Evolutionary conservation across 2,329 filamentous ascomycete genomes (phyloP).

Genomic region (Neoarthrinium moseri): DNA sequence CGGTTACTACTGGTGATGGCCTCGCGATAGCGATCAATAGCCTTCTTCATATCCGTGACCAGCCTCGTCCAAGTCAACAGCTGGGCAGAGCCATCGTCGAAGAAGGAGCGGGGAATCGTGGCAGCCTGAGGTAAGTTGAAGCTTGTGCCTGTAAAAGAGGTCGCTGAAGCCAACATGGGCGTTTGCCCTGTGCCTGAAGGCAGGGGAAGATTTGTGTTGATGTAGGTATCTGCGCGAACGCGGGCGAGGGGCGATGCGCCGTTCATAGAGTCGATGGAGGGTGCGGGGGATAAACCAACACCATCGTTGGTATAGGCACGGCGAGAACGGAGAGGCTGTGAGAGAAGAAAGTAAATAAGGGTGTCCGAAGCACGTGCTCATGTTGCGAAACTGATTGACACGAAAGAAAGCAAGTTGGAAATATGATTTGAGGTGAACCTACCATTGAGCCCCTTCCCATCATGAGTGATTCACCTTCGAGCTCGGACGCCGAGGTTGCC

Average conservation of each 20-base stretch:
- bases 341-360: neutral
- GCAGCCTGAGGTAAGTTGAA: slow-evolving; percentile 58
- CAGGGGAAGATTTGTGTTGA: slow-evolving; percentile 47
- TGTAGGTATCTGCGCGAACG: slow-evolving; percentile 55
- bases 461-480: slow-evolving; percentile 75
- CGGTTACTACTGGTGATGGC: slow-evolving; percentile 81
- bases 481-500: slow-evolving; percentile 77
- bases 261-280: slow-evolving; percentile 89
- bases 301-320: slow-evolving; percentile 65
- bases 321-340: slow-evolving; percentile 57
- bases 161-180: slow-evolving; percentile 57
- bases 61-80: slow-evolving; percentile 87
- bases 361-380: neutral
- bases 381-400: neutral
- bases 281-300: slow-evolving; percentile 69
- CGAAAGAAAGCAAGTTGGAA: neutral
- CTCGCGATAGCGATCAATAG: slow-evolving; percentile 86
- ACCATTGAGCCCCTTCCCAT: slow-evolving; percentile 67
- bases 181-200: slow-evolving; percentile 32
- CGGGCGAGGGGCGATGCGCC: slow-evolving; percentile 60
- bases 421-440: slow-evolving; percentile 33
- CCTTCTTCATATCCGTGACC: slow-evolving; percentile 87
- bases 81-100: slow-evolving; percentile 80
- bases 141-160: slow-evolving; percentile 59
- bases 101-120: slow-evolving; percentile 76